Base-by-base conservation (phyloP, 73 alveolate genomes). In the Durusdinium trenchii region DNA sequence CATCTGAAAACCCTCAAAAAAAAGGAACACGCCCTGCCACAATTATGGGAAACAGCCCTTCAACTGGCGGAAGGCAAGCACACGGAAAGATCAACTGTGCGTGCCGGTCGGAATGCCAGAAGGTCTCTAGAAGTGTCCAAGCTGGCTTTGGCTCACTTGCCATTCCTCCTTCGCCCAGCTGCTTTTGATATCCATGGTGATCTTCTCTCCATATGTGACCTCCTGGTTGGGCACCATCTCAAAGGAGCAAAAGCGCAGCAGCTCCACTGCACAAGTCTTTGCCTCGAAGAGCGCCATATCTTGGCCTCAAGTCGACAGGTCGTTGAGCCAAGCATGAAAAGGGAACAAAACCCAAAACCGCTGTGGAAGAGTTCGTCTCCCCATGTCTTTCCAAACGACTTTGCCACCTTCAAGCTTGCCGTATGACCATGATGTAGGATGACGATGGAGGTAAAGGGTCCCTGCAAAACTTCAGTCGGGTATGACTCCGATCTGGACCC, bases 241-340 rank as follows among this genome's bases (percentile, higher is more conserved):
- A 26, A 81, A 81, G 20, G 45, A 43, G 64, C 36, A 45, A 46
- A 45, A 40, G 18, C 64, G 62, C 12, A 81, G 91, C 91, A 81
- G 42, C 91, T 46, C 40, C 42, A 48, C 91, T 4, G 91, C 91
- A 45, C 45, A 62, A 5, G 43, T n/a, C 91, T 81, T 81, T 26
- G 64, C 91, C 54, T 81, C 91, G 67, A 81, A 81, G 69, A 81
- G 20, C 30, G 91, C 91, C 91, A 81, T 81, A 43, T 81, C 91
- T 67, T 45, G 43, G 67, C 91, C 91, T 48, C 18, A 38, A 30
- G 23, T 12, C 35, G 9, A 35, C 26, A 10, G 52, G 40, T 73
- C 23, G 46, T 69, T 26, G 64, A 54, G 20, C 9, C 64, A 12
- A 9, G 64, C 28, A 20, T 9, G 64, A 20, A 20, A 9, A 54